Percentiles rank a stretch among this genome's conserved stretches.
phyloP scores from a whole-genome alignment of 306 rosid genomes.

The Hippophae gyantsensis region DNA sequence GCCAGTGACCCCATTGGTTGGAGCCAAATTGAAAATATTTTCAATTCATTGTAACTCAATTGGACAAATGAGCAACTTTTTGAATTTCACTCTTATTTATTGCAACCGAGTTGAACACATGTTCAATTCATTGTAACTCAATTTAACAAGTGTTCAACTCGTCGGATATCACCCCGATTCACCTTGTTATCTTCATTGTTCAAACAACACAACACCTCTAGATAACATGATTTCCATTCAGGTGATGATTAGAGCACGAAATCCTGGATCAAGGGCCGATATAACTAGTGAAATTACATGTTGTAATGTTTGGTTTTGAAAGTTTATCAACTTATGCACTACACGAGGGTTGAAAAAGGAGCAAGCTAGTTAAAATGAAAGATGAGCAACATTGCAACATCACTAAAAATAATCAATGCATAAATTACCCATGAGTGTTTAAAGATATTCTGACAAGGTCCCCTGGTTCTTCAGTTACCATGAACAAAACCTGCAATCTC shows the following conservation, averaged over 20 bases:
- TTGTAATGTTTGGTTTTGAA: slow-evolving; percentile 32
- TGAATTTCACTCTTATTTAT: too few relatives aligned
- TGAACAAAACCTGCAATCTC: slow-evolving; percentile 31
- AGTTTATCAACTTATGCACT: slow-evolving; percentile 58
- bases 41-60: too few relatives aligned
- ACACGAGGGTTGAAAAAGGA: slow-evolving; percentile 49
- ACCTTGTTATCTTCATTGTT: slow-evolving; percentile 44
- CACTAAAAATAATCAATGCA: slow-evolving; percentile 3
- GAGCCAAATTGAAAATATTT: too few relatives aligned
- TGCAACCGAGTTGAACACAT: too few relatives aligned
- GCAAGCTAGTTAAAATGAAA: slow-evolving; percentile 6
- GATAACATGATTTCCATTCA: slow-evolving; percentile 63
- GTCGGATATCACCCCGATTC: background rate
- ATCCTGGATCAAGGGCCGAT: slow-evolving; percentile 54
- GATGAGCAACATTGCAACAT: slow-evolving; percentile 4
- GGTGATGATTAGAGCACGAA: slow-evolving; percentile 48
- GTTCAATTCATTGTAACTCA: too few relatives aligned
- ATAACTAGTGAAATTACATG: slow-evolving; percentile 34
- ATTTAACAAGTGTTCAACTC: too few relatives aligned
- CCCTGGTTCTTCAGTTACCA: slow-evolving; percentile 34
- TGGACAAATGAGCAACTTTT: too few relatives aligned
- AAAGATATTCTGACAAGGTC: slow-evolving; percentile 46
- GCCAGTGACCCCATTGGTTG: too few relatives aligned
- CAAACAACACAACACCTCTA: slow-evolving; percentile 52
- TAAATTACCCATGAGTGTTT: slow-evolving; percentile 49